phyloP scores from a whole-genome alignment of 2,329 filamentous ascomycete species.

The Monosporascus sp. region DNA sequence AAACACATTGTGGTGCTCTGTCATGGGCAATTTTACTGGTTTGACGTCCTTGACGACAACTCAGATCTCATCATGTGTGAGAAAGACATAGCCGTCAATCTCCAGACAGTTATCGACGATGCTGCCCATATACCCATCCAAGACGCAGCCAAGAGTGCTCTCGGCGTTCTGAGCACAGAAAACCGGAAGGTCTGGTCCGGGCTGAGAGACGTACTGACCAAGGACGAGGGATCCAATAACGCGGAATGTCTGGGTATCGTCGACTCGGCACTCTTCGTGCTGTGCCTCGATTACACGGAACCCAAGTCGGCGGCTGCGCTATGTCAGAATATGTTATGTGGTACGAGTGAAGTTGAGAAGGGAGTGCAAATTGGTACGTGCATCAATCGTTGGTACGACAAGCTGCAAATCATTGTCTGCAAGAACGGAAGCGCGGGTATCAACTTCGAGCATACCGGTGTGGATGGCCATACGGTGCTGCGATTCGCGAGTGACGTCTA shows the following conservation, averaged over 20 bases:
- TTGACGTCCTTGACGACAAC: slow-evolving; percentile 92
- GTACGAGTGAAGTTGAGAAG: slow-evolving; percentile 83
- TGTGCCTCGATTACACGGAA: slow-evolving; percentile 91
- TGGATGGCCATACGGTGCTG: slow-evolving; percentile 94
- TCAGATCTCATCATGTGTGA: slow-evolving; percentile 96
- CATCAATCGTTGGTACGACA: slow-evolving; percentile 98
- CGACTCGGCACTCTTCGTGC: slow-evolving; percentile 85
- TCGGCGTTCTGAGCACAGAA: slow-evolving; percentile 92
- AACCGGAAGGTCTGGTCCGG: slow-evolving; percentile 96
- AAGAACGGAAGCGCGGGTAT: slow-evolving; percentile 98
- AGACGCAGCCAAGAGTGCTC: slow-evolving; percentile 87
- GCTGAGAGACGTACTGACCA: slow-evolving; percentile 78
- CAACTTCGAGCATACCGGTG: slow-evolving; percentile 98
- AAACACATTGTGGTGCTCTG: slow-evolving; percentile 92
- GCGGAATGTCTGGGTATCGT: slow-evolving; percentile 94
- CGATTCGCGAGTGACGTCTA: slow-evolving; percentile 95
- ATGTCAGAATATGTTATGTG: slow-evolving; percentile 98
- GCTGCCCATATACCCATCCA: slow-evolving; percentile 85
- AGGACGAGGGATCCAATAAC: slow-evolving; percentile 86
- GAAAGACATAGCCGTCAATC: slow-evolving; percentile 83
- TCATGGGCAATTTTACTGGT: slow-evolving; percentile 97
- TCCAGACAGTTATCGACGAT: slow-evolving; percentile 89
- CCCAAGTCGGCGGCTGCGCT: slow-evolving; percentile 73
- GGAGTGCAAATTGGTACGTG: slow-evolving; percentile 96
- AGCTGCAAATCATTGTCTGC: slow-evolving; percentile 97